phyloP scores from a whole-genome alignment of 352 stramenopile species.

The Elongisporangium anandrum region DNA sequence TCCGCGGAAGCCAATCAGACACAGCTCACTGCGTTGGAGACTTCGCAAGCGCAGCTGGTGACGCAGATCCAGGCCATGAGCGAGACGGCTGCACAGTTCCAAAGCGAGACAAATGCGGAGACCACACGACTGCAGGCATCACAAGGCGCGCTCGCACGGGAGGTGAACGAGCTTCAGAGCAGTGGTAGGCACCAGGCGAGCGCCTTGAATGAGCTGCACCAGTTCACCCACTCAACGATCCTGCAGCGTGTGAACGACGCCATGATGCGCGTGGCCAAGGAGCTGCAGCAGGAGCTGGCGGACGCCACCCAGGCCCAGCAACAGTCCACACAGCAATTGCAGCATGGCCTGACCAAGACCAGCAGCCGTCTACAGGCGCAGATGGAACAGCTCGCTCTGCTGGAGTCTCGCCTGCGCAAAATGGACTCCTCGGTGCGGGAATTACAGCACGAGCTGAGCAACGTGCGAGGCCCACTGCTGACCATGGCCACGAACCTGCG shows the following conservation, averaged over 20 bases:
- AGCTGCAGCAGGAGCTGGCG: conserved; percentile 19
- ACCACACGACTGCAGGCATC: conserved; percentile 14
- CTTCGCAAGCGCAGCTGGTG: conserved; percentile 13
- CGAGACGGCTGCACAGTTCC: conserved; percentile 10
- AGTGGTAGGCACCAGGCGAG: conserved; percentile 23
- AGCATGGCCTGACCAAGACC: conserved; percentile 23
- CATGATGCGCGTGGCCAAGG: conserved; percentile 19
- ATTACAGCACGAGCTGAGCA: conserved; percentile 32
- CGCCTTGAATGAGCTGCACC: conserved; percentile 34
- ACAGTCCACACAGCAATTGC: conserved; percentile 19
- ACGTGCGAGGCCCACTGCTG: conserved; percentile 48
- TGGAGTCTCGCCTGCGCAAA: conserved; percentile 29
- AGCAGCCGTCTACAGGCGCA: conserved; percentile 27
- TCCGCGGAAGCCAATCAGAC: conserved; percentile 19
- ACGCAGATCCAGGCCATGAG: conserved; percentile 14
- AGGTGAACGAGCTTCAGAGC: conserved; percentile 23
- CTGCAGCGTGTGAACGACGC: conserved; percentile 30
- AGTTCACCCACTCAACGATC: conserved; percentile 36
- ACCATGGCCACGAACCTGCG: conserved; percentile 55
- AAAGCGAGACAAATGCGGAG: conserved; percentile 17
- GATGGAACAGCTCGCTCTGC: conserved; percentile 25
- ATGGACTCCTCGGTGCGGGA: conserved; percentile 18
- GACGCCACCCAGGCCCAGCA: conserved; percentile 13
- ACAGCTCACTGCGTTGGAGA: conserved; percentile 17
- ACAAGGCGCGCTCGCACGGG: conserved; percentile 7